These are phyloP conservation scores for Starmera pachycereana DNA, from an alignment of 805 yeast species.

Conservation along the genomic window DNA sequence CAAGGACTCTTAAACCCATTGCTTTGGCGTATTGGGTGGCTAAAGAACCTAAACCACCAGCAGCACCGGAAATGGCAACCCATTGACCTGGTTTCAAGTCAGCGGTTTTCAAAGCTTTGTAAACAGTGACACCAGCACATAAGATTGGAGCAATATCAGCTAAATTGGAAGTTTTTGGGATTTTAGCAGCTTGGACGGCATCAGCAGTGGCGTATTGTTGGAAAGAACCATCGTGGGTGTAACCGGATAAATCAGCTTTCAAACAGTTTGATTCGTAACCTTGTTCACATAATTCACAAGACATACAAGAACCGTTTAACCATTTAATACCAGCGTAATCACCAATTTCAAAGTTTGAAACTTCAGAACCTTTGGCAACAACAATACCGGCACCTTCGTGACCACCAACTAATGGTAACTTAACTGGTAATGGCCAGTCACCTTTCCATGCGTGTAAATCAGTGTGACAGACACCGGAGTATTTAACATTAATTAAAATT, in stretches of 20 bases:
- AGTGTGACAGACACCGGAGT: no score
- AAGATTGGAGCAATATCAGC: conserved; percentile 43
- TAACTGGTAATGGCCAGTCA: conserved; percentile 46
- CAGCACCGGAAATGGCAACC: conserved; percentile 74
- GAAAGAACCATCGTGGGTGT: conserved; percentile 32
- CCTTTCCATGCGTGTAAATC: no score
- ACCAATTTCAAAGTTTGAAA: conserved; percentile 63
- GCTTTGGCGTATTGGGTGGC: conserved; percentile 70
- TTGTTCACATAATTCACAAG: conserved; percentile 65
- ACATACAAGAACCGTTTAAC: conserved; percentile 69
- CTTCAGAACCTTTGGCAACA: conserved; percentile 64
- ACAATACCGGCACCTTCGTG: conserved; percentile 88
- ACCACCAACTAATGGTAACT: conserved; percentile 75
- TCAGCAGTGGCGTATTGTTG: conserved; percentile 87
- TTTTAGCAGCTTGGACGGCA: conserved; percentile 76
- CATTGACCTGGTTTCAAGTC: conserved; percentile 59
- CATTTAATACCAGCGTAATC: conserved; percentile 80
- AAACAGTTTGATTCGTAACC: conserved; percentile 66
- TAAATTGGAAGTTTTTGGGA: conserved; percentile 66
- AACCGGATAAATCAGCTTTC: conserved; percentile 65
- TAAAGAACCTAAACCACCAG: conserved; percentile 69
- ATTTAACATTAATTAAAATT: no score
- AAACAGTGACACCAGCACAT: conserved; percentile 56
- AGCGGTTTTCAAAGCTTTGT: conserved; percentile 82
- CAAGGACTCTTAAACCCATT: conserved; percentile 66